Percentiles rank a stretch among this genome's conserved stretches.
Conservation (phyloP, 371 early-diverging fungal genomes). For the Mucor circinelloides region DNA sequence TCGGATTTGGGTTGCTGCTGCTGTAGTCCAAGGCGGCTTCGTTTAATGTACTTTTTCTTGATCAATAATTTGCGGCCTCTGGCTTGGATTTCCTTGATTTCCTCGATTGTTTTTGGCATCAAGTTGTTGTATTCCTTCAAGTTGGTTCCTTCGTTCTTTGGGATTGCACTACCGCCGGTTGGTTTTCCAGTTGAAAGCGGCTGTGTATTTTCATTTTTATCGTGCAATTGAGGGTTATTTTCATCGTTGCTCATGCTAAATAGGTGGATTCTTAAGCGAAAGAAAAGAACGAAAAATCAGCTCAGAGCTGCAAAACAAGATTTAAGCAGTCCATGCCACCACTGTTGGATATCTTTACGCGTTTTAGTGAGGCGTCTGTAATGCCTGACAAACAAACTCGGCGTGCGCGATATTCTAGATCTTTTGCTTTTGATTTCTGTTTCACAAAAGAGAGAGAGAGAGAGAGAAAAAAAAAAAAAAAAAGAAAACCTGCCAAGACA, state of each 20-base stretch:
- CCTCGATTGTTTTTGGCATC: slow-evolving; percentile 11
- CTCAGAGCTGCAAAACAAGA: neutral
- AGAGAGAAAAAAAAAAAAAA: no score
- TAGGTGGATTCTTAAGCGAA: neutral
- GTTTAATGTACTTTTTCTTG: neutral
- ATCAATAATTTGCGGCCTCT: neutral
- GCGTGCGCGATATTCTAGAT: neutral
- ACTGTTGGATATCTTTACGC: neutral
- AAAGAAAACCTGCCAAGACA: slow-evolving; percentile 3
- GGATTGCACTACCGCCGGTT: neutral
- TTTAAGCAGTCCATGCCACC: neutral
- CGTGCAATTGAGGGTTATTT: neutral
- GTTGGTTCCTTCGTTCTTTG: neutral
- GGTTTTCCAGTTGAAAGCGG: neutral
- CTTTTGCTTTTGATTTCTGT: neutral
- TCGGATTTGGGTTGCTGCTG: neutral
- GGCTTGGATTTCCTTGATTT: slow-evolving; percentile 8
- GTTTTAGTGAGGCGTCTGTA: neutral
- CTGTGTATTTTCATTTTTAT: neutral
- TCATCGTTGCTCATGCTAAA: slow-evolving; percentile 2
- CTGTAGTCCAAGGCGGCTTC: neutral
- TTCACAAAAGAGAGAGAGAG: no score
- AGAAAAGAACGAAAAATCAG: neutral
- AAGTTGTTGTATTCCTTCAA: neutral
- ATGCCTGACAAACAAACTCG: neutral